Percentiles rank a stretch among this genome's conserved stretches.
Evolutionary conservation across 768 basidiomycete species (phyloP).

Genomic region (Cystofilobasidium macerans): DNA sequence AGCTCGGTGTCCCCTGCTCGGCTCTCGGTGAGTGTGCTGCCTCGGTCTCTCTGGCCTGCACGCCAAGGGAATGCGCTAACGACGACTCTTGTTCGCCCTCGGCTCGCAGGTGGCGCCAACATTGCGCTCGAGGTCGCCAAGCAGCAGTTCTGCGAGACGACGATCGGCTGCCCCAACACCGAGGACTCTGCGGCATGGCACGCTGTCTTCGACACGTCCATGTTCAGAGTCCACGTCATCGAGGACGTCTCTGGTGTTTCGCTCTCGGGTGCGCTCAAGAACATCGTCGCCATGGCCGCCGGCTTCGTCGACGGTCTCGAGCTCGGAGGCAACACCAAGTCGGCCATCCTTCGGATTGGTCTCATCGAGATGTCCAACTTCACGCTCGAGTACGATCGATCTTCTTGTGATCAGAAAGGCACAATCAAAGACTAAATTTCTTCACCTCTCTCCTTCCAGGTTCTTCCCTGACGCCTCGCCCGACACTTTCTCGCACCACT

Average conservation of each 20-base stretch:
- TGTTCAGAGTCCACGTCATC: slow-evolving; percentile 41
- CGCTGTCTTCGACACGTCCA: slow-evolving; percentile 35
- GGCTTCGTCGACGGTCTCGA: slow-evolving; percentile 43
- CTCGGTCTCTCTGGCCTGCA: too few relatives aligned
- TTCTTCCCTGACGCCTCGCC: slow-evolving; percentile 42
- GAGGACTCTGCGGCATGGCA: slow-evolving; percentile 35
- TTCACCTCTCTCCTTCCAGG: too few relatives aligned
- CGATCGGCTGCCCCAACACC: slow-evolving; percentile 40
- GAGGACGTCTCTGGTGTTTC: slow-evolving; percentile 44
- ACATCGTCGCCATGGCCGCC: slow-evolving; percentile 44
- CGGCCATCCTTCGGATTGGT: slow-evolving; percentile 45
- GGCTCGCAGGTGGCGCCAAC: slow-evolving; percentile 39
- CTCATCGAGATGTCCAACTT: slow-evolving; percentile 44
- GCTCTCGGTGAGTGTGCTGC: slow-evolving; percentile 34
- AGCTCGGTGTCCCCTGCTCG: slow-evolving; percentile 40
- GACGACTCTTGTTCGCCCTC: not conserved
- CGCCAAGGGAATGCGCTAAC: too few relatives aligned
- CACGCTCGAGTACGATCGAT: slow-evolving; percentile 41
- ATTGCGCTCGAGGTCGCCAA: slow-evolving; percentile 37
- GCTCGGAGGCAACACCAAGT: slow-evolving; percentile 35
- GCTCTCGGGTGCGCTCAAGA: slow-evolving; percentile 45
- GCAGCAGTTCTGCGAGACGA: slow-evolving; percentile 42
- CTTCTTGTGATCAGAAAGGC: too few relatives aligned
- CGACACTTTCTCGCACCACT: slow-evolving; percentile 42
- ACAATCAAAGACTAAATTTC: too few relatives aligned